These are phyloP conservation scores for Glarea lozoyensis DNA, from an alignment of 495 filamentous ascomycete species.

Conservation along the genomic window DNA sequence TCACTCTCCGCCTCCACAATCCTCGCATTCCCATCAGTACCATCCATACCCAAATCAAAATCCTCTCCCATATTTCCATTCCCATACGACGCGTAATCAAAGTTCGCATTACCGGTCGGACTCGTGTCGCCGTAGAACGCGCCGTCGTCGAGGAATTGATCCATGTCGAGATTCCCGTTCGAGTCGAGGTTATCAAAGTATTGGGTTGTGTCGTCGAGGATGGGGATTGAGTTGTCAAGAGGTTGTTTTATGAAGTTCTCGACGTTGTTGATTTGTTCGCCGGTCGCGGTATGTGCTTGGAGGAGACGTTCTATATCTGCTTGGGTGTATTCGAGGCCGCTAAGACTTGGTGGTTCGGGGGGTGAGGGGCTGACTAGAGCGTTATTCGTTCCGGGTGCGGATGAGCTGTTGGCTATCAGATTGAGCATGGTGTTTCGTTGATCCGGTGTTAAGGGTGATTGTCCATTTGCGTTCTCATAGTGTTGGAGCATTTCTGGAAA, in stretches of 20 bases:
- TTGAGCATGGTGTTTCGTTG: slow-evolving; percentile 73
- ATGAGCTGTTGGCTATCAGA: slow-evolving; percentile 50
- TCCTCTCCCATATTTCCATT: slow-evolving; percentile 10
- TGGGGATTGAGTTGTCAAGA: slow-evolving; percentile 67
- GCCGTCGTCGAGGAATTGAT: slow-evolving; percentile 57
- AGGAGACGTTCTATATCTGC: slow-evolving; percentile 66
- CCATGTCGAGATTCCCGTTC: slow-evolving; percentile 44
- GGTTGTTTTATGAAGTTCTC: slow-evolving; percentile 59
- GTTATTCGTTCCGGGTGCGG: slow-evolving; percentile 19
- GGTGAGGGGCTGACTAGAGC: slow-evolving; percentile 48
- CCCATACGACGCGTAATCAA: slow-evolving; percentile 6
- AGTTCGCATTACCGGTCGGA: slow-evolving; percentile 10
- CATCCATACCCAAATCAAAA: slow-evolving; percentile 21
- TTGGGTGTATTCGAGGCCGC: slow-evolving; percentile 53
- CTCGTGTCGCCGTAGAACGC: slow-evolving; percentile 38
- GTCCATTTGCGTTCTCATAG: slow-evolving; percentile 54
- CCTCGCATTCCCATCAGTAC: slow-evolving; percentile 4
- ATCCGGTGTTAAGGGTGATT: slow-evolving; percentile 61
- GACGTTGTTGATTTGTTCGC: slow-evolving; percentile 60
- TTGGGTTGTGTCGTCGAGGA: no score
- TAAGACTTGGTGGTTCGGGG: slow-evolving; percentile 43
- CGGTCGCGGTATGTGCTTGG: slow-evolving; percentile 65
- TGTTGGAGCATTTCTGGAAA: slow-evolving; percentile 68
- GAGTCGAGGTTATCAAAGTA: no score
- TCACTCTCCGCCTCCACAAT: slow-evolving; percentile 15